Evolutionary conservation across 352 stramenopile genomes (phyloP).

Genomic region (Globisporangium spinosum): DNA sequence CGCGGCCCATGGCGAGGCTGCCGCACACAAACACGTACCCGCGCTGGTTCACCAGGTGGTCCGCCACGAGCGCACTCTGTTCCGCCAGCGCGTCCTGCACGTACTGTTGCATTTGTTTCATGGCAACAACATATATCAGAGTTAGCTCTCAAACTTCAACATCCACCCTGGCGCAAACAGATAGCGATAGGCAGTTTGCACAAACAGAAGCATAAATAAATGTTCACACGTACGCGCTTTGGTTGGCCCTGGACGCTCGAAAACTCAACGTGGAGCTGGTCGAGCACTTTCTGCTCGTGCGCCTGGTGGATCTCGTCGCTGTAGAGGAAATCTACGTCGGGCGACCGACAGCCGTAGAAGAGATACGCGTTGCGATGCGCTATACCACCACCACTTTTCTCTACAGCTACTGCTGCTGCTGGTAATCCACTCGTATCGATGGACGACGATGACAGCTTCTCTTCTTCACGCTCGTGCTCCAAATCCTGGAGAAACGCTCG

Average conservation of each 20-base stretch:
- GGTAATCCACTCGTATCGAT: not conserved
- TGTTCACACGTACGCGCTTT: constrained; percentile 43
- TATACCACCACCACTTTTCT: not conserved
- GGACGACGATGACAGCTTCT: not conserved
- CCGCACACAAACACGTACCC: constrained; percentile 78
- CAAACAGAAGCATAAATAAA: not conserved
- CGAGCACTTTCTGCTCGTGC: constrained; percentile 35
- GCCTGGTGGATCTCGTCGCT: constrained; percentile 53
- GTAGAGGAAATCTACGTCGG: constrained; percentile 69
- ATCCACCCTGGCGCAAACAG: not conserved
- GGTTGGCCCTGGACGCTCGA: constrained; percentile 30
- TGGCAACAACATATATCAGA: not conserved
- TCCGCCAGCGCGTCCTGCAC: constrained; percentile 66
- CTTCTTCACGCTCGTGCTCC: constrained; percentile 42
- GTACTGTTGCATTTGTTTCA: constrained; percentile 34
- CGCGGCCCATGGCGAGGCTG: constrained; percentile 72
- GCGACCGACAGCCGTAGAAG: constrained; percentile 71
- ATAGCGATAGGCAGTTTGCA: not conserved
- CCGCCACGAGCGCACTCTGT: constrained; percentile 47
- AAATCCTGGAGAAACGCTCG: constrained; percentile 76
- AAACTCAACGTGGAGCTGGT: constrained; percentile 57
- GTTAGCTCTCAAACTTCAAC: not conserved
- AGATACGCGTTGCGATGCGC: constrained; percentile 52
- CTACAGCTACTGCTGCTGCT: constrained; percentile 5
- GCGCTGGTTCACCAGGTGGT: constrained; percentile 48